Percentiles rank a stretch among this genome's conserved stretches.
These are phyloP conservation scores for Aspergillus clavatus DNA, from an alignment of 2,329 filamentous ascomycete genomes.

Conservation along the genomic window DNA sequence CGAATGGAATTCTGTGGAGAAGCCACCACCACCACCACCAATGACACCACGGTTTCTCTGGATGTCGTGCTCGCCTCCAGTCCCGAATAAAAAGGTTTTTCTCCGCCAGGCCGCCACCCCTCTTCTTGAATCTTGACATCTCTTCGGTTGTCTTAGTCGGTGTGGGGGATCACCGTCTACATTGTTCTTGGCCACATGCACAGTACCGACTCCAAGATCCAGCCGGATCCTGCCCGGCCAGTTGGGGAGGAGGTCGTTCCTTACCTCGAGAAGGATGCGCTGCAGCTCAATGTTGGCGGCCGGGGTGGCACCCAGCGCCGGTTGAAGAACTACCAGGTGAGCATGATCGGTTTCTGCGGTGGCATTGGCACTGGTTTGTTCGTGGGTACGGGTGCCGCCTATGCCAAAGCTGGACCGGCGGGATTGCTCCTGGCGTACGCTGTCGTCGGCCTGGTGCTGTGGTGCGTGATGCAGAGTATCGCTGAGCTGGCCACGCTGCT, in stretches of 20 bases:
- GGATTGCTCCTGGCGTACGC: constrained; percentile 61
- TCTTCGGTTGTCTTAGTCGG: neutral
- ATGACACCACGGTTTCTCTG: neutral
- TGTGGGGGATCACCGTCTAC: neutral
- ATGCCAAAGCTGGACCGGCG: constrained; percentile 68
- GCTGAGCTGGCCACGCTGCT: constrained; percentile 88
- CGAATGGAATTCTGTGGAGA: neutral
- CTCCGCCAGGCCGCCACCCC: neutral
- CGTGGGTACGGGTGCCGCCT: constrained; percentile 69
- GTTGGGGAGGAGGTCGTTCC: constrained; percentile 4
- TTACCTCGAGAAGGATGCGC: constrained; percentile 18
- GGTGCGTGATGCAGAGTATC: constrained; percentile 82
- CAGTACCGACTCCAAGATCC: neutral
- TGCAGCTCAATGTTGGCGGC: constrained; percentile 31
- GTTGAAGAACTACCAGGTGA: constrained; percentile 32
- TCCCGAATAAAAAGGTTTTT: neutral
- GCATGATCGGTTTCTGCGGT: constrained; percentile 31
- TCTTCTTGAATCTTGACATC: neutral
- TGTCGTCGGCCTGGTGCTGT: constrained; percentile 72
- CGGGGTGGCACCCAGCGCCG: constrained; percentile 31
- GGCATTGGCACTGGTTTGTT: constrained; percentile 69
- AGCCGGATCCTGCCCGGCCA: neutral
- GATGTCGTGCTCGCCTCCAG: neutral
- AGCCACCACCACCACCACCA: neutral
- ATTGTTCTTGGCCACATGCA: neutral